Evolutionary conservation across 2,329 filamentous ascomycete genomes (phyloP).

Genomic region (Cadophora gregata): DNA sequence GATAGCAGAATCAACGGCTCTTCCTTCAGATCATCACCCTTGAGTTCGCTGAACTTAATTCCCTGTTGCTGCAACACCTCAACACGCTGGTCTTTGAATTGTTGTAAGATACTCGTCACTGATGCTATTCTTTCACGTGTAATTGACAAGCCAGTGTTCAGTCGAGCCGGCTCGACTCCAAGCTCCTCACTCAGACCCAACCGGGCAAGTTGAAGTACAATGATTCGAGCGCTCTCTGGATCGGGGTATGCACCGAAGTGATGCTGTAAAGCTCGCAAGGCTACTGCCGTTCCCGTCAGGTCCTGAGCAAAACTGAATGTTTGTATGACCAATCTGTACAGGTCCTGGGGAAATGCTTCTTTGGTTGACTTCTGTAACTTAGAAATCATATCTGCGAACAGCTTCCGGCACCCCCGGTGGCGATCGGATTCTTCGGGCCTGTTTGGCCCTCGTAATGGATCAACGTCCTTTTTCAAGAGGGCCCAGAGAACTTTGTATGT

Average conservation of each 20-base stretch:
- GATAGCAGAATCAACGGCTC: conserved; percentile 42
- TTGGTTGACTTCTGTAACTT: conserved; percentile 45
- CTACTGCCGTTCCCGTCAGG: conserved; percentile 54
- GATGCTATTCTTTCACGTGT: conserved; percentile 52
- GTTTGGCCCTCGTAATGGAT: conserved; percentile 27
- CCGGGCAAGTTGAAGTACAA: conserved; percentile 56
- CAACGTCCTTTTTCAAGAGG: conserved; percentile 36
- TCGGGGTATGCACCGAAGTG: conserved; percentile 53
- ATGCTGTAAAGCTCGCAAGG: conserved; percentile 52
- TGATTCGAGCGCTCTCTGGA: conserved; percentile 52
- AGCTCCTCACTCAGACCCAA: conserved; percentile 43
- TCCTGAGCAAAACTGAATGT: conserved; percentile 57
- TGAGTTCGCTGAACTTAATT: conserved; percentile 39
- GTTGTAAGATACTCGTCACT: conserved; percentile 51
- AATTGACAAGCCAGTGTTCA: conserved; percentile 46
- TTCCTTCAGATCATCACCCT: conserved; percentile 38
- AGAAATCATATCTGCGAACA: conserved; percentile 57
- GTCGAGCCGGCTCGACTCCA: conserved; percentile 44
- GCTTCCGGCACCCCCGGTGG: conserved; percentile 27
- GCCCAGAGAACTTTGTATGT: conserved; percentile 43
- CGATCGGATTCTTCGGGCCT: conserved; percentile 7
- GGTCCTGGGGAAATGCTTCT: conserved; percentile 51
- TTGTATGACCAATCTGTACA: conserved; percentile 58
- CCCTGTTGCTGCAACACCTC: conserved; percentile 38
- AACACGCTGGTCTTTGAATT: conserved; percentile 46